These are phyloP conservation scores for Ascocoryne sarcoides DNA, from an alignment of 2,329 filamentous ascomycete species.

Conservation along the genomic window DNA sequence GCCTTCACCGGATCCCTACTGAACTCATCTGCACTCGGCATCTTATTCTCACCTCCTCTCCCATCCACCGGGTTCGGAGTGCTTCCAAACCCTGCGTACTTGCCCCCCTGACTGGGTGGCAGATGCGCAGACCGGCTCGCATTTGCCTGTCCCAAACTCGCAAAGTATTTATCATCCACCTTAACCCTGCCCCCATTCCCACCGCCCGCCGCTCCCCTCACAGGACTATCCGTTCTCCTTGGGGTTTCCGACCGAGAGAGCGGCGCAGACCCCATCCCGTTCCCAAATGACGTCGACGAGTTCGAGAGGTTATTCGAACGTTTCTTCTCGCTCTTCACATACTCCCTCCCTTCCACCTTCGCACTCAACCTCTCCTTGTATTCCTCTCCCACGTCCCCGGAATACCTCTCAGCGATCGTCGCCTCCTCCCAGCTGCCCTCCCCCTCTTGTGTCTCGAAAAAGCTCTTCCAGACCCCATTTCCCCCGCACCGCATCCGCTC, in stretches of 20 bases:
- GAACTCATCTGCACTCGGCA: constrained; percentile 75
- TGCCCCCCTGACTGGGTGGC: constrained; percentile 84
- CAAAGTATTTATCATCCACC: constrained; percentile 84
- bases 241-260: constrained; percentile 21
- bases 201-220: constrained; percentile 23
- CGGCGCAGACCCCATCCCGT: background rate
- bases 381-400: constrained; percentile 84
- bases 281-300: constrained; percentile 2
- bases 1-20: constrained; percentile 86
- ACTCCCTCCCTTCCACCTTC: constrained; percentile 82
- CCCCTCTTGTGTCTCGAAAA: constrained; percentile 68
- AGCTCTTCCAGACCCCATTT: constrained; percentile 77
- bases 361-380: constrained; percentile 85
- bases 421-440: constrained; percentile 64
- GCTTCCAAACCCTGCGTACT: constrained; percentile 86
- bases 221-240: constrained; percentile 22
- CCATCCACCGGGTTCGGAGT: constrained; percentile 45
- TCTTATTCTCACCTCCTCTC: constrained; percentile 34
- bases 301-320: constrained; percentile 16
- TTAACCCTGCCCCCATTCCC: constrained; percentile 41
- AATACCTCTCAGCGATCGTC: constrained; percentile 84
- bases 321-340: constrained; percentile 61
- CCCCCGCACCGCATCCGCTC: constrained; percentile 88
- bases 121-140: constrained; percentile 63
- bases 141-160: constrained; percentile 75